Evolutionary conservation across 805 yeast genomes (phyloP).

Genomic region (Saturnispora hagleri): DNA sequence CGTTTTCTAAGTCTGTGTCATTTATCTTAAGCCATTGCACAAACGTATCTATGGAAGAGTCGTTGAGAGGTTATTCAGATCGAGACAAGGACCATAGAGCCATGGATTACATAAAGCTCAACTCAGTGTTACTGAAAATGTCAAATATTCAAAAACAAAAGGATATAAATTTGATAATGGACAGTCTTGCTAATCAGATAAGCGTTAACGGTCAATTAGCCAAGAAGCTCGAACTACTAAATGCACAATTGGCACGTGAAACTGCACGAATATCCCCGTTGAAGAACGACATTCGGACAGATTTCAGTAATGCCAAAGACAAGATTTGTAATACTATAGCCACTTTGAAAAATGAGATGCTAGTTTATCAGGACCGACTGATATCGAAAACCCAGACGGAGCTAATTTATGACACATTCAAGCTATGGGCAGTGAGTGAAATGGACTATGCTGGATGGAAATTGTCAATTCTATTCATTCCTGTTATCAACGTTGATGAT

Average conservation of each 20-base stretch:
- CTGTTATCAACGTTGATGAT: slow-evolving; percentile 19
- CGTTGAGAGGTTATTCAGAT: background rate
- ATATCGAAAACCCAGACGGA: slow-evolving; percentile 1
- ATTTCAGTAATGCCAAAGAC: background rate
- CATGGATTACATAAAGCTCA: background rate
- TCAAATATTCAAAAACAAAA: background rate
- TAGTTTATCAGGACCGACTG: background rate
- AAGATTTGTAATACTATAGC: background rate
- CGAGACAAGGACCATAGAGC: background rate
- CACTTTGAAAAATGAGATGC: background rate
- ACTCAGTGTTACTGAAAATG: slow-evolving; percentile 3
- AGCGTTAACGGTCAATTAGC: background rate
- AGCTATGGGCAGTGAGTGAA: slow-evolving; percentile 7
- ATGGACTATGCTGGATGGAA: slow-evolving; percentile 5
- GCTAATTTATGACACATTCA: background rate
- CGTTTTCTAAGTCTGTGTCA: background rate
- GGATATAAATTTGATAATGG: background rate
- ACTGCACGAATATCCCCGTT: background rate
- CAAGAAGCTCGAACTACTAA: background rate
- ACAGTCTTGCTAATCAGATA: background rate
- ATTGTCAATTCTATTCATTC: slow-evolving; percentile 18
- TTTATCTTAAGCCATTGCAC: background rate
- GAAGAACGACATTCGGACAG: background rate
- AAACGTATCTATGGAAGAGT: background rate
- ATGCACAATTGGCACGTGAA: background rate